Conservation (phyloP, 164 flowering plant species). For the Pachysandra terminalis region DNA sequence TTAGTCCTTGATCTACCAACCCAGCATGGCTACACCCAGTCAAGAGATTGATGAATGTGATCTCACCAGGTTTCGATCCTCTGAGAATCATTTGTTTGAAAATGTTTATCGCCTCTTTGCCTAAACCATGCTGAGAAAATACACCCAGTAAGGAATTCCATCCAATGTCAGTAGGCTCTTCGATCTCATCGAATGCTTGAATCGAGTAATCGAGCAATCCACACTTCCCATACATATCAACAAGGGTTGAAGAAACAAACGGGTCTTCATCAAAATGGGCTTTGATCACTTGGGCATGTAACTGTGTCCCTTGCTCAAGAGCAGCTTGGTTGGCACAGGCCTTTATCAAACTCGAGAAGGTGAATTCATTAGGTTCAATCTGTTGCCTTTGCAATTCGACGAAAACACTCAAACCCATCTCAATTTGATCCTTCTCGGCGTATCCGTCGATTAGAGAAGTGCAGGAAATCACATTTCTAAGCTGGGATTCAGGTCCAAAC, state of each 20-base stretch:
- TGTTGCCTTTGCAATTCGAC: constrained; percentile 31
- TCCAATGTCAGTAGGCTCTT: constrained; percentile 32
- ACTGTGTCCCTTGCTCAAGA: constrained; percentile 39
- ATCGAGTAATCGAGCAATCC: constrained; percentile 39
- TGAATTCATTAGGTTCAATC: constrained; percentile 48
- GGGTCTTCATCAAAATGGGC: constrained; percentile 27
- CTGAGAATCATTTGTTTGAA: constrained; percentile 30
- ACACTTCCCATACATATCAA: constrained; percentile 65
- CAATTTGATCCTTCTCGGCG: constrained; percentile 33
- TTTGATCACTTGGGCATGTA: constrained; percentile 52
- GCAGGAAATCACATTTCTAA: constrained; percentile 43
- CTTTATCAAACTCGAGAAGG: constrained; percentile 51
- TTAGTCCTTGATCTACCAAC: constrained; percentile 48
- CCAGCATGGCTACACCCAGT: constrained; percentile 63
- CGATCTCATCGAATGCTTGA: constrained; percentile 31
- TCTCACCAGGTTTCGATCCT: constrained; percentile 42
- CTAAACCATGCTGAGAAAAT: constrained; percentile 50
- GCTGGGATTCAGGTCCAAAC: constrained; percentile 20
- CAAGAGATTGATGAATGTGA: constrained; percentile 45
- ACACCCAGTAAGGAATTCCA: constrained; percentile 57
- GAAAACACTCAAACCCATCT: constrained; percentile 33
- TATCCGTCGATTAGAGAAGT: constrained; percentile 52
- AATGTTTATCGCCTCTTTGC: constrained; percentile 30
- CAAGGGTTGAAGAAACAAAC: constrained; percentile 38
- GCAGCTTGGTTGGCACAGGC: constrained; percentile 53